Base-by-base conservation (phyloP, 2,329 filamentous ascomycete genomes). In the Sporothrix euskadiensis region DNA sequence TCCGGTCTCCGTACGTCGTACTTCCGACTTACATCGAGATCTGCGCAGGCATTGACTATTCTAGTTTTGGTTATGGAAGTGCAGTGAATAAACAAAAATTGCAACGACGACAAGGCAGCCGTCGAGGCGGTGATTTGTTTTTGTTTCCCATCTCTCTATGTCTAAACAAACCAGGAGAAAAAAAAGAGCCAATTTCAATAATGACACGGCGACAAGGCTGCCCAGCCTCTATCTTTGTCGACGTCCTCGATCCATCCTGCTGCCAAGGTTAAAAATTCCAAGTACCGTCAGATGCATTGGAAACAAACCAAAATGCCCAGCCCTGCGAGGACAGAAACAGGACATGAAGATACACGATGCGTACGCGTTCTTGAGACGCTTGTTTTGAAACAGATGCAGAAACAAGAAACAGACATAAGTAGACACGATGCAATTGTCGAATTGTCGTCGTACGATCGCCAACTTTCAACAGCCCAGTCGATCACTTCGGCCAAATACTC, bases 241-340 rank as follows among this genome's bases (percentile, higher is more conserved):
- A 26, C 39, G 39, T n/a, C 39, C 39, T 49, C 63, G 41, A 66
- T 66, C 41, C 41, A 66, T 22, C 22, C 26, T 22, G 8, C 41
- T 49, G 22, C 63, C 22, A 66, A 66, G 30, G 4, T 47, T 26
- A 26, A 30, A n/a, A 47, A 8, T n/a, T 22, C 10, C 41, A 2
- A 66, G 30, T 12, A 47, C n/a, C 12, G 63, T 66, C 41, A 66
- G 63, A 66, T 66, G 63, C 41, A n/a, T 32, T 49, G 63, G 63
- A 66, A 66, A 49, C 41, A 66, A 66, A 35, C 8, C 35, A 35
- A 35, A 3, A 7, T 32, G 41, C 26, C 26, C 41, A 32, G 26
- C 41, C 26, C 22, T 66, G 41, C 16, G 22, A 19, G 41, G 41
- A n/a, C 63, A 22, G 12, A 66, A 66, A 66, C n/a, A 49, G 63